Base-by-base conservation (phyloP, 371 early-diverging fungal species). In the Zopfochytrium polystomum region DNA sequence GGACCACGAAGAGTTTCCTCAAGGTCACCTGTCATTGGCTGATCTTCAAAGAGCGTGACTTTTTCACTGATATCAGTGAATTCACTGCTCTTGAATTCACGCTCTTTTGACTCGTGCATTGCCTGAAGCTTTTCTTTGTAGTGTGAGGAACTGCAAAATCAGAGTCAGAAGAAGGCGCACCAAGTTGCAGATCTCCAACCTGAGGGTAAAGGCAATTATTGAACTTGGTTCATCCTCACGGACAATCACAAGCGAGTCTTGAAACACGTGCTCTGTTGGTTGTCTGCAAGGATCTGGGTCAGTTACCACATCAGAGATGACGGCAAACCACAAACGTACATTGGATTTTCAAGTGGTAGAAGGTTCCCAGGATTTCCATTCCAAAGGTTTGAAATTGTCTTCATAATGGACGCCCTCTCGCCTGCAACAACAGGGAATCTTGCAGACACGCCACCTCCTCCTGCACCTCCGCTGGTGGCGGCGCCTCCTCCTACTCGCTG, bases 191-290 rank as follows among this genome's bases (percentile, higher is more conserved):
- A 29, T 15, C n/a, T n/a, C 45, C 3, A 43, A 62, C 65, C 70
- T 70, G 23, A 58, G 55, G 23, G 65, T 66, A 47, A 70, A 67
- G 27, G 74, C 74, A 49, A 73, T 70, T 7, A 73, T 70, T 9
- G 74, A 73, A 32, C 68, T 66, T 9, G 70, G 74, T 51, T 73
- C 74, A 23, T 70, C 66, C 70, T 95, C 94, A 42, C 93, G 79
- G 1, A 94, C 85, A 30, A 93, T 83, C 31, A 93, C 85, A 13
- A 78, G 76, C 0, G 90, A 91, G 30, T 87, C 88, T 0, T 83
- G 79, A 60, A 93, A 84, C 0, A 95, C 74, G 63, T 95, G 94
- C 34, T 58, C 67, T 4, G 57, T 38, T 11, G 58, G 13, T 23
- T 20, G 5, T 45, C 60, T 58, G 9, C 22, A 54, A 33, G 4